Percentiles rank a stretch among this genome's conserved stretches.
Conservation (phyloP, 129 eudicot species). For the Ambrosia trifida region DNA sequence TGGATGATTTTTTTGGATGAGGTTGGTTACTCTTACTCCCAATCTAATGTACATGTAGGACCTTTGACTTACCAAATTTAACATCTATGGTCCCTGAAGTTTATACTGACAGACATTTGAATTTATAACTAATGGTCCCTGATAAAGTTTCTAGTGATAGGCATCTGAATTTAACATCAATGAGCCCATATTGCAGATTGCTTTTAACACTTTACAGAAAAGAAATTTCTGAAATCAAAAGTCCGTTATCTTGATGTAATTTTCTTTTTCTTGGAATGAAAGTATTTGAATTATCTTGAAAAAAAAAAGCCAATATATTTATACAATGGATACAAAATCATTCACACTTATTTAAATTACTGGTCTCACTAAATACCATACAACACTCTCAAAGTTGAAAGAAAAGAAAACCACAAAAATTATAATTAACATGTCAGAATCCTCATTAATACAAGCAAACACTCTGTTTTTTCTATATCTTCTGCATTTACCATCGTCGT, state of each 20-base stretch:
- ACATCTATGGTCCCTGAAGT: constrained; percentile 13
- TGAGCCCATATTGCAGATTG: not conserved
- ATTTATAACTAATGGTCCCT: constrained; percentile 9
- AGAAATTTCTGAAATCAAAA: constrained; percentile 6
- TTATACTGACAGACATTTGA: not conserved
- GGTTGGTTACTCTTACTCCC: constrained; percentile 27
- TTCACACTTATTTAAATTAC: constrained; percentile 24
- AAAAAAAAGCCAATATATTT: constrained; percentile 12
- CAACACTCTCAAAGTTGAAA: constrained; percentile 19
- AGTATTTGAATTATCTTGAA: too few species aligned
- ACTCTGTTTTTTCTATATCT: constrained; percentile 1
- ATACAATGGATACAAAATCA: constrained; percentile 16
- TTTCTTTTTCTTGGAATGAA: too few species aligned
- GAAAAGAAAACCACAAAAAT: constrained; percentile 19
- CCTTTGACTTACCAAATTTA: constrained; percentile 16
- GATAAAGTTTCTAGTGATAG: not conserved
- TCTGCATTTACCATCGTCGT: constrained; percentile 23
- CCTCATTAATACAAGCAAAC: constrained; percentile 20
- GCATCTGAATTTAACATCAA: not conserved
- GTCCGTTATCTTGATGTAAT: too few species aligned
- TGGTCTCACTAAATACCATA: constrained; percentile 8
- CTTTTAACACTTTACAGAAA: not conserved
- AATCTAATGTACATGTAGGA: constrained; percentile 8
- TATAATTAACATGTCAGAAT: constrained; percentile 23
- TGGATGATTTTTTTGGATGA: constrained; percentile 45